phyloP scores from a whole-genome alignment of 2,329 filamentous ascomycete genomes.

The Zymoseptoria ardabiliae region DNA sequence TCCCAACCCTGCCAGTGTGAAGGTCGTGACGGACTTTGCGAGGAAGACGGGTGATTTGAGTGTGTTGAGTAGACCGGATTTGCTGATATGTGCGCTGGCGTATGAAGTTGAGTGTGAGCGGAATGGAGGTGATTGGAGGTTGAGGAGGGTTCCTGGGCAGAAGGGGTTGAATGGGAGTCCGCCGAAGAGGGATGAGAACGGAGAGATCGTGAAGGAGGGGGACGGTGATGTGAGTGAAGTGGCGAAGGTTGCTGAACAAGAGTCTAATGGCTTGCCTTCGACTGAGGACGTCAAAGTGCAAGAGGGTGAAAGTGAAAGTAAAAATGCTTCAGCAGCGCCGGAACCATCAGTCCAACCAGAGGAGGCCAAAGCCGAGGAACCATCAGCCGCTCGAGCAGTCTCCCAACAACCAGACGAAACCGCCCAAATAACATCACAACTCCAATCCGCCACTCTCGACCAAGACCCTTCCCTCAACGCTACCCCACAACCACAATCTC shows the following conservation, averaged over 20 bases:
- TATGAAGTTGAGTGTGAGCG: constrained; percentile 93
- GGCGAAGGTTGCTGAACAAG: neutral
- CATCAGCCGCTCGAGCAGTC: neutral
- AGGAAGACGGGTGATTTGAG: constrained; percentile 81
- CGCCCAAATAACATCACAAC: constrained; percentile 9
- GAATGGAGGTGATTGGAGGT: constrained; percentile 80
- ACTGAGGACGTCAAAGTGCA: neutral
- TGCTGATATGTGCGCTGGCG: constrained; percentile 79
- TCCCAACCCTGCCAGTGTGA: constrained; percentile 69
- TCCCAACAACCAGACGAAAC: constrained; percentile 1
- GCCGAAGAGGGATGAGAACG: constrained; percentile 37
- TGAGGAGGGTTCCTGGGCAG: constrained; percentile 72
- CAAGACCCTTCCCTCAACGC: constrained; percentile 8
- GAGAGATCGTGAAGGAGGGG: neutral
- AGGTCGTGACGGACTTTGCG: constrained; percentile 76
- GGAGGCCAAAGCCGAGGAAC: neutral
- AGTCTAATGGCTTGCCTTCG: neutral
- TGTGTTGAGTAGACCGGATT: constrained; percentile 80
- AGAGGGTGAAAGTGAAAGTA: neutral
- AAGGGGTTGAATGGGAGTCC: constrained; percentile 67
- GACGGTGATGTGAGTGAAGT: neutral
- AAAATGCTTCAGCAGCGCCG: neutral
- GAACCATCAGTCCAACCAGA: neutral
- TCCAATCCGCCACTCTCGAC: constrained; percentile 8
- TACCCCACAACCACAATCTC: constrained; percentile 10